Base-by-base conservation (phyloP, 306 rosid species). In the Sicyos edulis region DNA sequence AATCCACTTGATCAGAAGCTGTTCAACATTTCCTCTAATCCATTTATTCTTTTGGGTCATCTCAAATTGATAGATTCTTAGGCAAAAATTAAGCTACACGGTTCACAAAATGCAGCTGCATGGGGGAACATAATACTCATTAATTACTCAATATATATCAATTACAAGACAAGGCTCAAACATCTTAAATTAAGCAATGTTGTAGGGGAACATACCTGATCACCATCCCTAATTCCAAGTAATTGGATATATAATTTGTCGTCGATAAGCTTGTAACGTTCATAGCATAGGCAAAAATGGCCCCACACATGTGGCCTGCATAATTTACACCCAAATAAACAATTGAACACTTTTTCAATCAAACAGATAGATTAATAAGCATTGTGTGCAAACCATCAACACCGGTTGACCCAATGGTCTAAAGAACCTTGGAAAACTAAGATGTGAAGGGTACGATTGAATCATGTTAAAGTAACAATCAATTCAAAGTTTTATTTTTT, bases 271-370 rank as follows among this genome's bases (percentile, higher is more conserved):
- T 83, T 83, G 73, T 61, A 64, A 15, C 80, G 78, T 47, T 83
- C 40, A 47, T 76, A 85, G 76, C 83, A 53, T 32, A 81, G 79
- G 82, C 84, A 83, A 83, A 83, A 85, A 71, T 83, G 80, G 70
- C 87, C 76, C 87, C 89, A 83, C 37, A 83, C 84, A 79, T 80
- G 83, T 60, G 83, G 74, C 87, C 87, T 85, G 26, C 81, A 72
- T 3, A 26, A n/a, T n/a, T 45, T 70, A 73, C 54, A 45, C 51
- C 13, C 13, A 55, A n/a, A 53, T 21, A 64, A 16, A 62, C 13
- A 12, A 53, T 50, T 22, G 29, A 66, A 50, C 70, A 63, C 17
- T 51, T 51, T 62, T 11, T 11, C 42, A 15, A 37, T 70, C 21
- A 16, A 22, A 77, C 32, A 24, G n/a, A 71, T 22, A 71, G 2